A percentile compares a stretch with the other conserved stretches of the same genome.
phyloP scores from a whole-genome alignment of 768 basidiomycete genomes.

The Mycena albidolilacea region DNA sequence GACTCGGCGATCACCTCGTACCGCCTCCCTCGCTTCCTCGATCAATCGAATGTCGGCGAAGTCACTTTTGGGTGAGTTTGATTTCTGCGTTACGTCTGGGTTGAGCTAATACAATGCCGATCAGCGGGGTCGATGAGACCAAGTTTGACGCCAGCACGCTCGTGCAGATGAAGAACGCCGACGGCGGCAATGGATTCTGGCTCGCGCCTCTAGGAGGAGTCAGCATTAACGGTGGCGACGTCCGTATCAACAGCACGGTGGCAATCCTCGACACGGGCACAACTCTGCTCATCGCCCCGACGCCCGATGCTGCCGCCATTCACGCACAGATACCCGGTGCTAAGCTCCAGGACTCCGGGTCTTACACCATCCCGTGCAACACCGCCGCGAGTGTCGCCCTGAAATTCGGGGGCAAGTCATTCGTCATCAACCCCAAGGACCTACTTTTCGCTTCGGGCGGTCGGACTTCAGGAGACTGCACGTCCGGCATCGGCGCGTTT shows the following conservation, averaged over 20 bases:
- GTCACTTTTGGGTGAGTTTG: constrained; percentile 78
- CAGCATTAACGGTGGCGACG: constrained; percentile 25
- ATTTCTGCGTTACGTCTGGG: background rate
- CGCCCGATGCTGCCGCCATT: constrained; percentile 24
- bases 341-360: constrained; percentile 16
- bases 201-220: constrained; percentile 23
- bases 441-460: constrained; percentile 30
- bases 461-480: constrained; percentile 30
- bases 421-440: constrained; percentile 35
- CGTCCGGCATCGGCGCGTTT: constrained; percentile 32
- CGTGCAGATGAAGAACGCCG: constrained; percentile 75
- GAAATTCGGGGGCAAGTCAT: constrained; percentile 32
- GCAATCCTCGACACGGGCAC: constrained; percentile 40
- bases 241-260: constrained; percentile 22
- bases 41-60: constrained; percentile 69
- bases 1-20: constrained; percentile 71
- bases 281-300: constrained; percentile 25
- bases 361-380: constrained; percentile 33
- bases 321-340: constrained; percentile 38
- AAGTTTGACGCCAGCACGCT: constrained; percentile 77
- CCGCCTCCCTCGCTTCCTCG: constrained; percentile 75
- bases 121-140: constrained; percentile 71
- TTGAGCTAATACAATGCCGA: constrained; percentile 21
- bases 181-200: constrained; percentile 77
- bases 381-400: constrained; percentile 42